Conservation (phyloP, 2,329 filamentous ascomycete species). For the Periconia macrospinosa region DNA sequence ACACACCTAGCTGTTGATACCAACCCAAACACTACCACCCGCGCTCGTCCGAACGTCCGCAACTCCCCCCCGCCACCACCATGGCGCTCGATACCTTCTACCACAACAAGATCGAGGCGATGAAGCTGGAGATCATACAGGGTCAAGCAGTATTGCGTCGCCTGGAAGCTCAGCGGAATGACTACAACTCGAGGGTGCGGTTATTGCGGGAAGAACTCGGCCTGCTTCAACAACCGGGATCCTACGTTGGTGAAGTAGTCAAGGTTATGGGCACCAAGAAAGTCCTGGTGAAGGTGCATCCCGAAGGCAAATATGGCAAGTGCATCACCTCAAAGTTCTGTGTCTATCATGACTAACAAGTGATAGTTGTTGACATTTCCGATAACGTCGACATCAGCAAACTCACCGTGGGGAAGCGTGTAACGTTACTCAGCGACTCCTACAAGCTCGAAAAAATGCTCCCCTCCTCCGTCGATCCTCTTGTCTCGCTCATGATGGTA, state of each 20-base stretch:
- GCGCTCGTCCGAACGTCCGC: not conserved
- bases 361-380: constrained; percentile 86
- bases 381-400: constrained; percentile 94
- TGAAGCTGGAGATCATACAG: constrained; percentile 99
- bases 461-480: constrained; percentile 94
- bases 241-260: constrained; percentile 98
- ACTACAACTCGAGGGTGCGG: constrained; percentile 98
- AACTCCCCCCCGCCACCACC: constrained; percentile 50
- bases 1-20: not conserved
- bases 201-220: constrained; percentile 94
- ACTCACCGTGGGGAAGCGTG: constrained; percentile 95
- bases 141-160: constrained; percentile 93
- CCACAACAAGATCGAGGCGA: constrained; percentile 99
- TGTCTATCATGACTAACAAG: constrained; percentile 3
- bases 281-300: constrained; percentile 97
- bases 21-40: not conserved
- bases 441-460: constrained; percentile 99
- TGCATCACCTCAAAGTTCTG: not conserved
- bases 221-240: constrained; percentile 92
- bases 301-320: constrained; percentile 98
- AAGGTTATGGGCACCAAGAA: constrained; percentile 99
- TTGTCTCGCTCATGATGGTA: constrained; percentile 99
- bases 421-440: constrained; percentile 92
- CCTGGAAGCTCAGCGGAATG: constrained; percentile 96
- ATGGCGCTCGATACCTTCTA: constrained; percentile 99